Conservation (phyloP, 2,329 filamentous ascomycete genomes). For the Hymenotorrendiella dingleyae region DNA sequence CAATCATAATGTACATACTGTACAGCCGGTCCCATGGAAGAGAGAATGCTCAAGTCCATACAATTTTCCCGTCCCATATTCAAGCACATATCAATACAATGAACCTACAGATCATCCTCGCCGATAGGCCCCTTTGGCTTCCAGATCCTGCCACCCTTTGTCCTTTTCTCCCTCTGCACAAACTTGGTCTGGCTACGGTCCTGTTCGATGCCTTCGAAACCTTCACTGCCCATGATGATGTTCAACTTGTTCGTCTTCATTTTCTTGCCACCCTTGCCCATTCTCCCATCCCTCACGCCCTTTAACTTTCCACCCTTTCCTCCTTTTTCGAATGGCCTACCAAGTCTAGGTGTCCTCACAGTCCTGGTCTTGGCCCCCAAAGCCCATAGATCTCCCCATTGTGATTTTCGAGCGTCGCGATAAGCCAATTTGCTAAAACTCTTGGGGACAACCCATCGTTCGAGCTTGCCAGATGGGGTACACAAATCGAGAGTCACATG, state of each 20-base stretch:
- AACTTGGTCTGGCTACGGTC: conserved; percentile 19
- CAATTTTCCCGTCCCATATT: too few species aligned
- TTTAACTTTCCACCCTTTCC: conserved; percentile 31
- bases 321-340: conserved; percentile 35
- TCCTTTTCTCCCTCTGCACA: conserved; percentile 27
- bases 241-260: conserved; percentile 38
- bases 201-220: conserved; percentile 24
- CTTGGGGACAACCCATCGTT: conserved; percentile 88
- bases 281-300: conserved; percentile 28
- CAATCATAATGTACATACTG: too few species aligned
- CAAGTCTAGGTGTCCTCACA: conserved; percentile 53
- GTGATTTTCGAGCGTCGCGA: conserved; percentile 83
- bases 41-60: background rate
- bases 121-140: conserved; percentile 31
- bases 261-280: conserved; percentile 37
- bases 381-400: conserved; percentile 94
- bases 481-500: conserved; percentile 90
- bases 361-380: conserved; percentile 85
- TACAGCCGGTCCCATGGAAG: background rate
- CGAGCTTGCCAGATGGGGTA: conserved; percentile 76
- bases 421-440: conserved; percentile 78
- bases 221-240: conserved; percentile 31
- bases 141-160: conserved; percentile 31
- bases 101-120: conserved; percentile 24
- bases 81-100: too few species aligned